Conservation (phyloP, 768 basidiomycete species). For the Termitomyces sp. region DNA sequence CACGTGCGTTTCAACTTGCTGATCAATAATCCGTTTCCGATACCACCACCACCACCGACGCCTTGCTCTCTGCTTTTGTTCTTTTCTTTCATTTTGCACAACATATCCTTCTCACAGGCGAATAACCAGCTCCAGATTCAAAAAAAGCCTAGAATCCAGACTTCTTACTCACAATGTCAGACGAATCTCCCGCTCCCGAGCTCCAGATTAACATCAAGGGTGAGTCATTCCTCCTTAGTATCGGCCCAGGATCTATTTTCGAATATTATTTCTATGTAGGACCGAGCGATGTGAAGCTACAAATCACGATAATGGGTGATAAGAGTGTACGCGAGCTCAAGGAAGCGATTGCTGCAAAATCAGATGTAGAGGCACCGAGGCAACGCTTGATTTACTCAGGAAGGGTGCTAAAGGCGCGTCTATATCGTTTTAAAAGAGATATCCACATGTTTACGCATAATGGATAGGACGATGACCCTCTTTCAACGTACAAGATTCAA, state of each 20-base stretch:
- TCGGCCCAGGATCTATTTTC: background rate
- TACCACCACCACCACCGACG: background rate
- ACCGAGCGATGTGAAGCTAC: slow-evolving; percentile 89
- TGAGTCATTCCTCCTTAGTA: background rate
- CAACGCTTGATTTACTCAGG: slow-evolving; percentile 95
- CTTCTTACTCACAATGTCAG: background rate
- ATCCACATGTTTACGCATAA: background rate
- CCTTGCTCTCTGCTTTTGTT: background rate
- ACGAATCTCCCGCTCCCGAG: background rate
- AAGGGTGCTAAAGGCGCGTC: slow-evolving; percentile 65
- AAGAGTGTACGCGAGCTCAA: slow-evolving; percentile 93
- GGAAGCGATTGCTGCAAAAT: slow-evolving; percentile 79
- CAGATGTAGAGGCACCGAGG: slow-evolving; percentile 80
- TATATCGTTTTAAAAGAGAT: background rate
- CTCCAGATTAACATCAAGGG: slow-evolving; percentile 4
- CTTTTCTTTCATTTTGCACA: background rate
- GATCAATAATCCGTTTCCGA: background rate
- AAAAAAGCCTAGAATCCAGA: background rate
- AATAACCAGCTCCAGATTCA: background rate
- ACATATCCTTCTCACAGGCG: background rate
- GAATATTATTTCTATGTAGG: slow-evolving; percentile 29
- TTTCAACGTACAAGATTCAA: slow-evolving; percentile 89
- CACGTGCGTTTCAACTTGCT: no score
- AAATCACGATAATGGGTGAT: slow-evolving; percentile 75
- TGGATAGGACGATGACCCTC: slow-evolving; percentile 71